Base-by-base conservation (phyloP, 768 basidiomycete genomes). In the Mycena filopes region DNA sequence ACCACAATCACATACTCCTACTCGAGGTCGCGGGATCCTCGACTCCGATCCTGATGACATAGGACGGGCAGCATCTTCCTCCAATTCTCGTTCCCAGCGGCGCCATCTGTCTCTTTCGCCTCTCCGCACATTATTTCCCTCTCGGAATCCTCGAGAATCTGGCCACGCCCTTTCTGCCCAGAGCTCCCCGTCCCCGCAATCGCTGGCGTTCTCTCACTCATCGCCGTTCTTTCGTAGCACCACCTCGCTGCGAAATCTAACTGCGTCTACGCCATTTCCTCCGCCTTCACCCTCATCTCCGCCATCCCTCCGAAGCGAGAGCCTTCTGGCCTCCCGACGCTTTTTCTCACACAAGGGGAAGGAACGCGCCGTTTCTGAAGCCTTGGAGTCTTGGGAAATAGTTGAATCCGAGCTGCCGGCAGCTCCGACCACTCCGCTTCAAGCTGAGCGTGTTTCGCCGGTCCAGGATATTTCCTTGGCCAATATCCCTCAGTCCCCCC, bases 351-450 rank as follows among this genome's bases (percentile, higher is more conserved):
- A 72, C 40, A 81, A 79, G 73, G 82, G 78, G 47, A 86, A 79
- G 73, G 82, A 80, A 63, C 79, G 76, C 64, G 71, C 31, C 18
- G 65, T 64, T 7, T 59, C 50, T 43, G 82, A 83, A 61, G 67
- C 75, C 9, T 60, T 82, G 29, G 80, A 85, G 18, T 55, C 77
- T 15, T 86, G 85, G 85, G 84, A 86, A 69, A 74, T 84, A n/a
- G 67, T 86, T 4, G 76, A 76, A 49, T 70, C 72, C 9, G 71
- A 74, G 60, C 26, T 47, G 54, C 68, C 59, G 53, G 53, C 41
- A 47, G 28, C n/a, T 55, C 15, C 43, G 48, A 33, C 23, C 61
- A 58, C 71, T 72, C 36, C 75, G 70, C 29, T 69, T 66, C 26
- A 77, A 75, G 55, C 66, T 75, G 23, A 72, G 76, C 70, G 71